Conservation (phyloP, 257 asterid genomes). For the Nicotiana otophora region DNA sequence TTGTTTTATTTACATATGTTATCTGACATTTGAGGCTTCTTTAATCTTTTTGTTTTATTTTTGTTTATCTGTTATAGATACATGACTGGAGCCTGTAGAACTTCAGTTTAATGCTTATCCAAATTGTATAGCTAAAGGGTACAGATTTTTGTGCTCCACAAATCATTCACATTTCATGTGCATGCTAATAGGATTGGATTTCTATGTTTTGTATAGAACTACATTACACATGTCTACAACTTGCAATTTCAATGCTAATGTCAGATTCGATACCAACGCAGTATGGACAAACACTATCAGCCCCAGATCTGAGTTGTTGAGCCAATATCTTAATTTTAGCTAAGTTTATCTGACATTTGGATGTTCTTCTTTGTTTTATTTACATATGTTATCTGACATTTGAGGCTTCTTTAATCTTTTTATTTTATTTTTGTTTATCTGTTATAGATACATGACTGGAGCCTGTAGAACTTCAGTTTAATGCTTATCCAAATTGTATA, state of each 20-base stretch:
- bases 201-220: background rate
- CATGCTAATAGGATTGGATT: background rate
- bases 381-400: background rate
- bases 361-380: background rate
- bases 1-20: background rate
- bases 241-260: background rate
- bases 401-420: background rate
- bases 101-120: conserved; percentile 1
- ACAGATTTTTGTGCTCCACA: background rate
- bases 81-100: background rate
- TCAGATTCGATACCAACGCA: background rate
- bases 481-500: background rate
- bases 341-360: background rate
- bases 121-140: background rate
- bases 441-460: background rate
- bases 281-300: background rate
- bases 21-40: background rate
- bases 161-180: background rate
- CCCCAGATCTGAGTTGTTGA: background rate
- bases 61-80: background rate
- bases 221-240: background rate
- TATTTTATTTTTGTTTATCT: background rate
- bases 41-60: background rate
- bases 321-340: too few relatives aligned
- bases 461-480: background rate